These are phyloP conservation scores for Cryphonectria parasitica DNA, from an alignment of 2,329 filamentous ascomycete genomes.

Conservation along the genomic window DNA sequence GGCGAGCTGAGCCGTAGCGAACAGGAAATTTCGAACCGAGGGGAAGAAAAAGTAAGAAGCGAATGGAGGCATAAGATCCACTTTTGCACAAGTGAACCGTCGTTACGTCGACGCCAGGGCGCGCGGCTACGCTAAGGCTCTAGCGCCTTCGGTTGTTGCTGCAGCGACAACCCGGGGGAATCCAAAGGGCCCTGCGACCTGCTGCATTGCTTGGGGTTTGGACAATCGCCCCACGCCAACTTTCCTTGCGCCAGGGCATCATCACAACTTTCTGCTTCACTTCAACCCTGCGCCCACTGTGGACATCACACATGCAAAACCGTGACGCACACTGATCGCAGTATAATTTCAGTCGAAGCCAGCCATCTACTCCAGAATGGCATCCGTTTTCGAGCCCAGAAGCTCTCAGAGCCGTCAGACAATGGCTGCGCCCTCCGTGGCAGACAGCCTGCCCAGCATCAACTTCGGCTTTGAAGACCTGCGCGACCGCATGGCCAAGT, in stretches of 20 bases:
- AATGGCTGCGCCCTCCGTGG: conserved; percentile 67
- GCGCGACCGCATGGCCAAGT: conserved; percentile 92
- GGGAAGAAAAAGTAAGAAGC: conserved; percentile 11
- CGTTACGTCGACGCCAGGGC: conserved; percentile 5
- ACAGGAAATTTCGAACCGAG: conserved; percentile 15
- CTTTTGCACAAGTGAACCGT: conserved; percentile 17
- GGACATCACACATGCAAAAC: not conserved
- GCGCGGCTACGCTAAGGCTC: conserved; percentile 3
- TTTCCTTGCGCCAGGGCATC: not conserved
- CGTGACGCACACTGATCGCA: not conserved
- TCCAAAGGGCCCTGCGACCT: not conserved
- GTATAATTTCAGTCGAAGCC: not conserved
- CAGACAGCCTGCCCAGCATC: conserved; percentile 80
- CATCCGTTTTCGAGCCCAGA: conserved; percentile 69
- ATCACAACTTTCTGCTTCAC: not conserved
- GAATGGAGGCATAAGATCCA: conserved; percentile 13
- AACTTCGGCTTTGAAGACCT: conserved; percentile 97
- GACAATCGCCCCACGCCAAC: not conserved
- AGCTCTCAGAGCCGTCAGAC: conserved; percentile 68
- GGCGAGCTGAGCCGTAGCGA: conserved; percentile 1
- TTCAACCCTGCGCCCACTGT: not conserved
- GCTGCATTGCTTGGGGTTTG: conserved; percentile 4
- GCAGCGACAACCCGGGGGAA: conserved; percentile 24
- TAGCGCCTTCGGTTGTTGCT: conserved; percentile 25
- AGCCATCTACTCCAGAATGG: conserved; percentile 45